Evolutionary conservation across 805 yeast species (phyloP), one percentile per base, ranked within the genome.

Genomic region (Huiozyma naganishii): DNA sequence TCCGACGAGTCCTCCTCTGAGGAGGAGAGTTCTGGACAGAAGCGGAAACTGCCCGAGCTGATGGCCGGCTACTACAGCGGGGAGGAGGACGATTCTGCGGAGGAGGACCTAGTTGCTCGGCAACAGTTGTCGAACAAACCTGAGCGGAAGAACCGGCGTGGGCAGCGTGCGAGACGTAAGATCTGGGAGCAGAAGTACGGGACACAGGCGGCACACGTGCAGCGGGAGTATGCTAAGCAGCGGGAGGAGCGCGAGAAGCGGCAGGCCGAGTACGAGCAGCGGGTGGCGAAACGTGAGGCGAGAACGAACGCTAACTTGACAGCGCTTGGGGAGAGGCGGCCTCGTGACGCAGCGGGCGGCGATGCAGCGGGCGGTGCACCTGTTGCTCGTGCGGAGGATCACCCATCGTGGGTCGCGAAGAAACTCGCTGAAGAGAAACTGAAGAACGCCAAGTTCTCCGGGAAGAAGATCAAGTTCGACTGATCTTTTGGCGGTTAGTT

Each of bases 381-480:
- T 29, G 37, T 41, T n/a, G 44, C 42, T 32, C 33, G 30, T 17
- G 27, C 38, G 32, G 53, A 40, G 39, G 58, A 49, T 13, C 99
- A 92, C 74, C 99, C 99, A n/a, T 92, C 98, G 2, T 92, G 99
- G 99, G 80, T 77, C 53, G 98, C 98, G 23, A 85, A 84, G 68
- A 78, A 75, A 67, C 65, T 74, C 49, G 84, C 79, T 28, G 83
- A 84, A 56, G 83, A 82, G 52, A 75, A 77, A 41, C 60, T 69
- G 50, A 75, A 77, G 64, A 74, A 76, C 45, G 79, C 72, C 40
- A 77, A 80, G 59, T 88, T 88, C 58, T 62, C 70, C 41, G 98
- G 98, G 59, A 89, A 87, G 66, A 90, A 89, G 69, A 74, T 83
- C 52, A 78, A 72, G 4, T 89, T 89, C 60, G 87, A 80, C 53